These are phyloP conservation scores for Sarocladium strictum DNA, from an alignment of 2,329 filamentous ascomycete genomes.

Conservation along the genomic window DNA sequence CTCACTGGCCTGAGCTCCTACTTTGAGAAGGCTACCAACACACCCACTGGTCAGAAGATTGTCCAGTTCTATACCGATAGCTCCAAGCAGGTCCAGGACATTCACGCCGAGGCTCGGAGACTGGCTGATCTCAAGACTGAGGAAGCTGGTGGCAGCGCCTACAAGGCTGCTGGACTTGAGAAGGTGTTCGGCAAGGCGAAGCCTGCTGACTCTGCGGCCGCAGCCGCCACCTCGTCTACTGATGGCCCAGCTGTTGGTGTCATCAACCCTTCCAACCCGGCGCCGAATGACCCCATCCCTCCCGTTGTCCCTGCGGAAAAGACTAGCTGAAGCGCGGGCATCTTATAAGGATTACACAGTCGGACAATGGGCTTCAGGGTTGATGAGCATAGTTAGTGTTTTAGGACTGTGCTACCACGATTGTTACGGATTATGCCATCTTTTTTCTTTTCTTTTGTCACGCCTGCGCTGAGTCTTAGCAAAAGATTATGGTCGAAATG, in stretches of 20 bases:
- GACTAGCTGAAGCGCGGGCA: slow-evolving; percentile 9
- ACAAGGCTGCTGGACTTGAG: slow-evolving; percentile 53
- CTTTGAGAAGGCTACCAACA: slow-evolving; percentile 88
- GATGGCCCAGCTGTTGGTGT: slow-evolving; percentile 12
- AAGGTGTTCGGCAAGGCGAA: slow-evolving; percentile 51
- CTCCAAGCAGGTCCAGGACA: slow-evolving; percentile 86
- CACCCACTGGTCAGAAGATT: slow-evolving; percentile 82
- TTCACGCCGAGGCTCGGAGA: slow-evolving; percentile 84
- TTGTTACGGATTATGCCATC: not conserved
- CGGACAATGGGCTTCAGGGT: no score
- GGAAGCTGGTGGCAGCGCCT: slow-evolving; percentile 51
- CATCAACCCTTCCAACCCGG: slow-evolving; percentile 8
- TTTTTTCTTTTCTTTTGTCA: slow-evolving; percentile 9
- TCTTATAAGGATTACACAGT: no score
- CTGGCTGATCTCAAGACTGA: slow-evolving; percentile 82
- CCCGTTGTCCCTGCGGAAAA: slow-evolving; percentile 8
- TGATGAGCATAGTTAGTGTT: not conserved
- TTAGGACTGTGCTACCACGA: not conserved
- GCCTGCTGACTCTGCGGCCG: slow-evolving; percentile 28
- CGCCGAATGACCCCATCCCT: slow-evolving; percentile 7
- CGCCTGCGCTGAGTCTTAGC: slow-evolving; percentile 8
- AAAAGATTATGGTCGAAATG: not conserved
- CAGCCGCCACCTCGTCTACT: slow-evolving; percentile 16
- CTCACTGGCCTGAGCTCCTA: slow-evolving; percentile 70
- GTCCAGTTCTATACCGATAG: slow-evolving; percentile 81